phyloP scores from a whole-genome alignment of 2,329 filamentous ascomycete species.

The Ceratocystis smalleyi region DNA sequence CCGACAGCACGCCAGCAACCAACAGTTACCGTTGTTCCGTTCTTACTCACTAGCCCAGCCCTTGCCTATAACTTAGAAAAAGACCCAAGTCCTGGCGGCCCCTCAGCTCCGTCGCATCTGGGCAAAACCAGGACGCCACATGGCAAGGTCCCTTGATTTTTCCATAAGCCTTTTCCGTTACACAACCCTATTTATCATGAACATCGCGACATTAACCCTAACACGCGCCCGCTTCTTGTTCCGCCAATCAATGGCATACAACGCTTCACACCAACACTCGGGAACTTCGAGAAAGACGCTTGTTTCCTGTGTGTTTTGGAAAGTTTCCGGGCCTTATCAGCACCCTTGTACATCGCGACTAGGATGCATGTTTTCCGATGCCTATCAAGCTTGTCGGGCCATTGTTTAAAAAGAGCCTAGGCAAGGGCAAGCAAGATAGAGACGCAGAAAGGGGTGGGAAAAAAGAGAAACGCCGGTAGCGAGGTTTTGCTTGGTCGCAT shows the following conservation, averaged over 20 bases:
- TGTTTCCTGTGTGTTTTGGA: neutral
- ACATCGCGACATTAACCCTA: too few relatives aligned
- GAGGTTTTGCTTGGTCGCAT: neutral
- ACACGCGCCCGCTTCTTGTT: neutral
- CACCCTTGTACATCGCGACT: neutral
- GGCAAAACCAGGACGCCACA: too few relatives aligned
- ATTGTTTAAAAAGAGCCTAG: neutral
- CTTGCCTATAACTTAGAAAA: too few relatives aligned
- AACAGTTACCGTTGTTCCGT: too few relatives aligned
- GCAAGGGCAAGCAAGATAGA: neutral
- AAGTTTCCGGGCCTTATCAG: neutral
- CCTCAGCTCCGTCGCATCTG: too few relatives aligned
- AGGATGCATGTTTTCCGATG: neutral
- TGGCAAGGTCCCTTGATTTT: too few relatives aligned
- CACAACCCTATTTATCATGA: too few relatives aligned
- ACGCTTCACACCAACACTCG: too few relatives aligned
- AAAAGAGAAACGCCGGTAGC: neutral
- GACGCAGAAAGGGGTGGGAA: neutral
- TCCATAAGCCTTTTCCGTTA: too few relatives aligned
- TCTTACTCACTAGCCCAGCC: too few relatives aligned
- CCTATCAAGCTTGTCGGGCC: neutral
- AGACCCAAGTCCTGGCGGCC: too few relatives aligned
- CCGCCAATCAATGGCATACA: neutral
- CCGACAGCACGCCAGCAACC: too few relatives aligned
- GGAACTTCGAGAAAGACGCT: neutral